Base-by-base conservation (phyloP, 2,329 filamentous ascomycete genomes). In the Colletotrichum acutatum region DNA sequence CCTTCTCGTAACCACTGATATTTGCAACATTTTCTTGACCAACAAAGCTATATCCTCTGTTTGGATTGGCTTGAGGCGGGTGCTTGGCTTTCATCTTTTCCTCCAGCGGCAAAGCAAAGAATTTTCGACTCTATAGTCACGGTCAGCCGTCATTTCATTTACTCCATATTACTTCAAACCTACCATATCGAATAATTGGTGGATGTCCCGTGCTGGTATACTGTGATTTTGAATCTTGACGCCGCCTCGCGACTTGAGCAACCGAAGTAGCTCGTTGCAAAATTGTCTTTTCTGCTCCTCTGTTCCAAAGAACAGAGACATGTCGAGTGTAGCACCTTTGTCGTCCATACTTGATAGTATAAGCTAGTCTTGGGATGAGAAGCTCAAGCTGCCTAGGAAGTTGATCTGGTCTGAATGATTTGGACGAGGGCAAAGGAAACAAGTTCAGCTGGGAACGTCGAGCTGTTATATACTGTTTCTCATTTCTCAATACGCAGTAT, bases 31-130 rank as follows among this genome's bases (percentile, higher is more conserved):
- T 78, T 66, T 81, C 79, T 24, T 79, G 78, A 26, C 80, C 80
- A 16, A 81, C 72, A 30, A 74, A 76, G 64, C 78, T 78, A 49
- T 78, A 82, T 2, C 80, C 80, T 37, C 80, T 76, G 56, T 82
- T 79, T 1, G 78, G 79, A 7, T 76, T 79, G 11, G 79, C 74
- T 37, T 79, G 70, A 0, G 75, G 76, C 5, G 78, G 79, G 61
- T 82, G 79, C 34, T 79, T 77, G 8, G 80, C 79, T 3, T 76
- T 76, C 74, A 76, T 74, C 59, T 82, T 82, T 16, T 76, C 72
- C 24, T 79, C 77, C 0, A 75, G 58, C 0, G 79, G 76, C 16
- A 81, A 59, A 16, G 53, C 58, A 37, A 75, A 75, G 60, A 76
- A 75, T 7, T 74, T 74, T 12, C 57, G 53, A 12, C 52, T 26